phyloP scores from a whole-genome alignment of 1,139 yeast genomes.

The Yamadazyma diospyri region DNA sequence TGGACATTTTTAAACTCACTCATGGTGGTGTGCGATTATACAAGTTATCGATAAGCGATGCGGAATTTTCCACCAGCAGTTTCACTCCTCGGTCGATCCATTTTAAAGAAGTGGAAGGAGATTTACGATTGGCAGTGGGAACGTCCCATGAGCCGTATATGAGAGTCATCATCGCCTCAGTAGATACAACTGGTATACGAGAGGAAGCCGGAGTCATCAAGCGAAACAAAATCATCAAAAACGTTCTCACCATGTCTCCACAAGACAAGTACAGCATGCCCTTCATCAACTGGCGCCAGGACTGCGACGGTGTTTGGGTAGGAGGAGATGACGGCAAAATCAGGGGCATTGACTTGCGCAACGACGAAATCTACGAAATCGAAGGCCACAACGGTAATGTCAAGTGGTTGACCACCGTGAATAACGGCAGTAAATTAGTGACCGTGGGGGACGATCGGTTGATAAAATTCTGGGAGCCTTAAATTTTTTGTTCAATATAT shows the following conservation, averaged over 20 bases:
- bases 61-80: constrained; percentile 66
- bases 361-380: constrained; percentile 23
- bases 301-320: constrained; percentile 54
- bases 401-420: constrained; percentile 38
- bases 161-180: constrained; percentile 49
- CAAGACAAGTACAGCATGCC: constrained; percentile 71
- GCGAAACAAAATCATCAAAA: constrained; percentile 50
- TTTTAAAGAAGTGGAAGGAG: constrained; percentile 17
- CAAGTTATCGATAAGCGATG: constrained; percentile 65
- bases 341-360: constrained; percentile 50
- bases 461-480: constrained; percentile 14
- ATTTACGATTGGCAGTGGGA: constrained; percentile 47
- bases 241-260: constrained; percentile 59
- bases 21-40: constrained; percentile 22
- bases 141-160: constrained; percentile 78
- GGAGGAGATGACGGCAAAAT: constrained; percentile 68
- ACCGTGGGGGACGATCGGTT: constrained; percentile 14
- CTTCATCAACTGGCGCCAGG: constrained; percentile 35
- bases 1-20: constrained; percentile 37
- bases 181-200: constrained; percentile 17
- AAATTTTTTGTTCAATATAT: too few species aligned
- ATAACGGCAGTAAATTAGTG: constrained; percentile 17
- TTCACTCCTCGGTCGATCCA: constrained; percentile 57
- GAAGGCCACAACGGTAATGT: constrained; percentile 44
- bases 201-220: constrained; percentile 16